phyloP scores from a whole-genome alignment of 306 rosid genomes.

The Begonia peltatifolia region DNA sequence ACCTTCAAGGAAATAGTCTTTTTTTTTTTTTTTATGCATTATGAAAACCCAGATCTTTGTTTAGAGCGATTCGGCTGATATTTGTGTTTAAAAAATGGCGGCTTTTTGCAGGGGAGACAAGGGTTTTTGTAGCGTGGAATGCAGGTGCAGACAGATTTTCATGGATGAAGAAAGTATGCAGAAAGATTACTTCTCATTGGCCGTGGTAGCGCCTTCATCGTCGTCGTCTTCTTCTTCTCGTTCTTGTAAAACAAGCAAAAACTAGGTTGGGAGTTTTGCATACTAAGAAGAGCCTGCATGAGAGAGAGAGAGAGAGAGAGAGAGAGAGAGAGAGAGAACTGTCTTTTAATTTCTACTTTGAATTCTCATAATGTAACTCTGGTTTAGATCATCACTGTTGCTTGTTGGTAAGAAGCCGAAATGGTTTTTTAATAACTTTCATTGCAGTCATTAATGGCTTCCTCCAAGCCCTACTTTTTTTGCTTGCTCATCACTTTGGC shows the following conservation, averaged over 20 bases:
- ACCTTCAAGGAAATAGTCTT: neutral
- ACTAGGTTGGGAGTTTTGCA: slow-evolving; percentile 27
- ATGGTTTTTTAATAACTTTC: too few species aligned
- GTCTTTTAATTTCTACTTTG: too few species aligned
- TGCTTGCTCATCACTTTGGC: too few species aligned
- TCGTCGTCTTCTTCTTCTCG: slow-evolving; percentile 24
- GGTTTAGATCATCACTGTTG: too few species aligned
- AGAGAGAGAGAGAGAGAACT: too few species aligned
- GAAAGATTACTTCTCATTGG: slow-evolving; percentile 31
- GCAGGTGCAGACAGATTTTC: slow-evolving; percentile 78
- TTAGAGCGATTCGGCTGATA: neutral
- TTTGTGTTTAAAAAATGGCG: neutral
- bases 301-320: too few species aligned
- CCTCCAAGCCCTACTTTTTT: too few species aligned
- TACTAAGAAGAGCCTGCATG: slow-evolving; percentile 14
- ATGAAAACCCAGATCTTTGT: neutral
- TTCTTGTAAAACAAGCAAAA: slow-evolving; percentile 29
- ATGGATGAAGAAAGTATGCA: slow-evolving; percentile 50
- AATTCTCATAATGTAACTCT: too few species aligned
- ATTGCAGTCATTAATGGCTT: too few species aligned
- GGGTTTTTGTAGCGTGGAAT: slow-evolving; percentile 91
- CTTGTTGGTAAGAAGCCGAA: too few species aligned
- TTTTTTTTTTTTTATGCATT: neutral
- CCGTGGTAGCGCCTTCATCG: slow-evolving; percentile 24
- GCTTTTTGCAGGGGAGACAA: slow-evolving; percentile 55